Conservation (phyloP, 345 rosid genomes). For the Clausena lansium region DNA sequence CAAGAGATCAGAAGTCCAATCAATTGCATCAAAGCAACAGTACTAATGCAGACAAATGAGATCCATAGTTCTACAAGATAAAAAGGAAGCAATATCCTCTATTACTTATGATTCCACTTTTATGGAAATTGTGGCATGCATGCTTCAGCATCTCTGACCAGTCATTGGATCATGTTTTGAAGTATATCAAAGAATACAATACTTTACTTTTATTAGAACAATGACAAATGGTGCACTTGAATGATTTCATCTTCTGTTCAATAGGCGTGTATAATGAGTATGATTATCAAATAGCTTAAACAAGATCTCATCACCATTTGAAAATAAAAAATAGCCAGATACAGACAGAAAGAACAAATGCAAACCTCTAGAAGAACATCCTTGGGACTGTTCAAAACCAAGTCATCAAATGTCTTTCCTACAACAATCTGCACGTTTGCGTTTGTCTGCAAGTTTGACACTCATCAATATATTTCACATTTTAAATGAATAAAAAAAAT, state of each 20-base stretch:
- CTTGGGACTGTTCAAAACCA: conserved; percentile 63
- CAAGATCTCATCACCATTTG: neutral
- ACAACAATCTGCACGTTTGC: conserved; percentile 55
- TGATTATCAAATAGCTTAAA: neutral
- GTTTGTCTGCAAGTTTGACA: conserved; percentile 47
- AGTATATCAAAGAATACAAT: neutral
- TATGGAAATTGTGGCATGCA: neutral
- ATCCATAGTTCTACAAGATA: neutral
- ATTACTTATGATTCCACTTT: neutral
- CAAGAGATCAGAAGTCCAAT: neutral
- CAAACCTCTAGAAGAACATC: conserved; percentile 83
- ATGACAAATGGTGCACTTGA: neutral
- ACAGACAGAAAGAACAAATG: neutral
- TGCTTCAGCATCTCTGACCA: neutral
- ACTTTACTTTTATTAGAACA: neutral
- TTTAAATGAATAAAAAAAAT: neutral
- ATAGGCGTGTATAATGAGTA: neutral
- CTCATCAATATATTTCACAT: neutral
- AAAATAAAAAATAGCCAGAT: neutral
- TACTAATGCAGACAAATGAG: neutral
- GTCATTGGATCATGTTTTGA: neutral
- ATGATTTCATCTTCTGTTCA: conserved; percentile 2
- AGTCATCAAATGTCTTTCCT: conserved; percentile 79
- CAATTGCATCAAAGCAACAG: neutral
- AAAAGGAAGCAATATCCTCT: neutral